These are phyloP conservation scores for Arthrobotrys entomopaga DNA, from an alignment of 2,329 filamentous ascomycete species.

Conservation along the genomic window DNA sequence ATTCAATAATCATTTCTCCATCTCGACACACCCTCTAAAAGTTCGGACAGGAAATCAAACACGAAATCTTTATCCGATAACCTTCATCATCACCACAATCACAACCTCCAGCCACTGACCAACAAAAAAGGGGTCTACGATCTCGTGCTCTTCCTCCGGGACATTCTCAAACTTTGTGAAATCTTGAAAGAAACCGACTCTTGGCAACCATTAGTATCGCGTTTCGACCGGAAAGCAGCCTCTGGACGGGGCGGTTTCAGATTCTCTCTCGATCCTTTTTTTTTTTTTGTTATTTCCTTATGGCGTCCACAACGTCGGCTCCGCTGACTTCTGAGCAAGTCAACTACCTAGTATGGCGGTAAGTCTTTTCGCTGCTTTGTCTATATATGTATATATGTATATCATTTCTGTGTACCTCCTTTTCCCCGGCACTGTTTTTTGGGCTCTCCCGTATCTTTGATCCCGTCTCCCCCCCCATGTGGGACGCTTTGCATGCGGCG, in stretches of 20 bases:
- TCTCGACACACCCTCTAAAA: conserved; percentile 29
- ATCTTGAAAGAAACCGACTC: conserved; percentile 11
- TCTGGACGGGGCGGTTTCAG: conserved; percentile 52
- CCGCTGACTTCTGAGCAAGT: conserved; percentile 55
- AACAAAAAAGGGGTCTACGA: neutral
- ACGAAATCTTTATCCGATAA: conserved; percentile 33
- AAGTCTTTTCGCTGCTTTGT: conserved; percentile 30
- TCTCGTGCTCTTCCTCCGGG: conserved; percentile 8
- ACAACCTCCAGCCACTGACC: neutral
- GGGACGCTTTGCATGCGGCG: conserved; percentile 30
- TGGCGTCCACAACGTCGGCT: conserved; percentile 45
- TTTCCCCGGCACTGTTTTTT: conserved; percentile 13
- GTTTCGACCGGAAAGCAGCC: conserved; percentile 50
- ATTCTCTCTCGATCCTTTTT: conserved; percentile 28
- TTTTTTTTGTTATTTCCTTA: conserved; percentile 19
- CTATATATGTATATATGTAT: conserved; percentile 1
- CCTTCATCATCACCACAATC: neutral
- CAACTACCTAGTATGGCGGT: conserved; percentile 55
- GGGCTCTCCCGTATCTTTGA: conserved; percentile 16
- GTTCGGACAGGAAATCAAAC: conserved; percentile 2
- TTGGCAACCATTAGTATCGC: conserved; percentile 45
- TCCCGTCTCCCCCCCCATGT: conserved; percentile 15
- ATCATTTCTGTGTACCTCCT: conserved; percentile 9
- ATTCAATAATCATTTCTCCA: conserved; percentile 52
- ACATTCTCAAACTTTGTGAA: neutral